Base-by-base conservation (phyloP, 2,329 filamentous ascomycete genomes). In the Fusarium secorum region DNA sequence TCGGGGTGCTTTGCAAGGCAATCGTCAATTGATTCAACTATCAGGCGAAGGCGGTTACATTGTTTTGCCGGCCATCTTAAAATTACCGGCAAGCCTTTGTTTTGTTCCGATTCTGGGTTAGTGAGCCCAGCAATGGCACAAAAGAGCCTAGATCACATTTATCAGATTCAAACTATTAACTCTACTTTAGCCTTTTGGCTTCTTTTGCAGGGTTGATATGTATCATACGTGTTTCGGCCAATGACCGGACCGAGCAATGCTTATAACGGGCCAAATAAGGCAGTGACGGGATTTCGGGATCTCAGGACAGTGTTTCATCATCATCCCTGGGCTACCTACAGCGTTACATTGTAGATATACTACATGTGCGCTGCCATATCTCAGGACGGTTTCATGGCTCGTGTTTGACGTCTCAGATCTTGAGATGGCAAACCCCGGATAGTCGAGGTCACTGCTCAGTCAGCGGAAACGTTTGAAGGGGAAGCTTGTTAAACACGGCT, bases 141-240 rank as follows among this genome's bases (percentile, higher is more conserved):
- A 45, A 64, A 24, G 28, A 63, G 20, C 26, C 36, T 41, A 44
- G 26, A 41, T 44, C 30, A 42, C 28, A 30, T 26, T 42, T 49
- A 22, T 36, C 41, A 20, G 33, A 57, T 57, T 28, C 42, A 51
- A 60, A 54, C 28, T 22, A 26, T 28, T 22, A 42, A 53, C 18
- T 42, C 15, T 26, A 44, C 30, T 56, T 56, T 35, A 35, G 11
- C 53, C 39, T 48, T 51, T 60, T 51, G 49, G 39, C 32, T 42
- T 44, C 15, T 62, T 49, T 33, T 22, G 24, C 64, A 68, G 64
- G 57, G 64, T 51, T 38, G 35, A 22, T 30, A 44, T 41, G 67
- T 70, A 38, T 70, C 67, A 70, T 38, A 20, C 36, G 48, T 52
- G 67, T 70, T 70, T 70, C 67, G 67, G 66, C 32, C 49, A 38